Evolutionary conservation across 345 rosid species (phyloP), one percentile per base, ranked within the genome.

Genomic region (Fremontodendron californicum): DNA sequence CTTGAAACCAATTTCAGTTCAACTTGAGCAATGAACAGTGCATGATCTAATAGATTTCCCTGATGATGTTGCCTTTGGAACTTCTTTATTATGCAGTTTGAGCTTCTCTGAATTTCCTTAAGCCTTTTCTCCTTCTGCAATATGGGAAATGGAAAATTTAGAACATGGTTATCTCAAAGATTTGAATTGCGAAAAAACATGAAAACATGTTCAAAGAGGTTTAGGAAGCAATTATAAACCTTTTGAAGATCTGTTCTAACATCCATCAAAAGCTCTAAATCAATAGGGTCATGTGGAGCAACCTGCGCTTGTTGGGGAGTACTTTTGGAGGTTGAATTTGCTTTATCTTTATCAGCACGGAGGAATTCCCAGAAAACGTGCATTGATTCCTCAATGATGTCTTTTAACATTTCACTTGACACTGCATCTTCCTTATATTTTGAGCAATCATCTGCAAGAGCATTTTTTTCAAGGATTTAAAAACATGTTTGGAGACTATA

Each of bases 101-200:
- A 82, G 71, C 87, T 86, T 78, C 90, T 89, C 70, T 88, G 19
- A 72, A 90, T 78, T 65, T 93, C 98, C 81, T 93, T 91, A 23
- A 96, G 83, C 85, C 81, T 90, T 80, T 79, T 88, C 81, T 85
- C 96, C 82, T 89, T 91, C 99, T 96, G 88, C 73, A 13, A 68
- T 83, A 64, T 58, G 62, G 62, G 35, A 12, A 23, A 25, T 19
- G 23, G 23, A 60, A 25, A 39, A 27, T 70, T 45, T 1, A 42
- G 25, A 54, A 62, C 27, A 71, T 1, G 12, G 58, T 5, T 1
- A 11, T 71, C 6, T 45, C 23, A 19, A 1, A 33, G 6, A 13
- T 48, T 64, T 4, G 46, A n/a, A 43, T 27, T 23, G 29, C 27
- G 15, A 21, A 39, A 49, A 49, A 15, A 4, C 46, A 37, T 16